These are phyloP conservation scores for Bipolaris zeicola DNA, from an alignment of 2,329 filamentous ascomycete species.

Conservation along the genomic window DNA sequence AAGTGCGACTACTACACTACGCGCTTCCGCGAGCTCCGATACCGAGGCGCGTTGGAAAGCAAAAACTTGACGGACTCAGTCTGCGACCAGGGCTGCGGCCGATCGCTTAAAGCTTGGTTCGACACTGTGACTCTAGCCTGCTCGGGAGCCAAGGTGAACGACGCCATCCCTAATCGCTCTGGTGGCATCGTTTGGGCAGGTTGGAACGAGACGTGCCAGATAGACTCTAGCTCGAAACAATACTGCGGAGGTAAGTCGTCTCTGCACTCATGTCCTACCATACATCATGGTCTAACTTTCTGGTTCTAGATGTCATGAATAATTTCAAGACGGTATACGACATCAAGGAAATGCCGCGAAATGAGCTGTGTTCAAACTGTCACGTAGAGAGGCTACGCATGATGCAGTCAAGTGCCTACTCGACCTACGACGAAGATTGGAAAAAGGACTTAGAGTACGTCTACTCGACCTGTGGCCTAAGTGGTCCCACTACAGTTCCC, in stretches of 20 bases:
- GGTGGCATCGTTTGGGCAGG: background rate
- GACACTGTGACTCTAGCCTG: background rate
- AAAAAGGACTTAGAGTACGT: background rate
- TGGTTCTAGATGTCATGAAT: background rate
- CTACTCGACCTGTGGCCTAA: background rate
- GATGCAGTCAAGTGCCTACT: background rate
- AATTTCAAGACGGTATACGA: background rate
- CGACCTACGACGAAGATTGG: background rate
- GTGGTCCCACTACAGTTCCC: background rate
- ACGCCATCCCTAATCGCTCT: background rate
- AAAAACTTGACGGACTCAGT: background rate
- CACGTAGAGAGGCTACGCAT: background rate
- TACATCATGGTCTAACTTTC: background rate
- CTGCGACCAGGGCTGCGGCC: background rate
- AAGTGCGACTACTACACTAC: background rate
- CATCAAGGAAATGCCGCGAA: background rate
- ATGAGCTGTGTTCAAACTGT: background rate
- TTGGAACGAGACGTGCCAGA: background rate
- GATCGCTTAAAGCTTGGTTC: background rate
- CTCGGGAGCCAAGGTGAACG: background rate
- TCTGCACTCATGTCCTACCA: background rate
- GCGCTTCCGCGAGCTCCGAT: background rate
- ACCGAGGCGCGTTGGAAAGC: background rate
- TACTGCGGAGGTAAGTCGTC: background rate
- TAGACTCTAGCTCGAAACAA: background rate